Percentiles rank a stretch among this genome's conserved stretches.
Evolutionary conservation across 345 rosid genomes (phyloP).

Genomic region (Salix purpurea): DNA sequence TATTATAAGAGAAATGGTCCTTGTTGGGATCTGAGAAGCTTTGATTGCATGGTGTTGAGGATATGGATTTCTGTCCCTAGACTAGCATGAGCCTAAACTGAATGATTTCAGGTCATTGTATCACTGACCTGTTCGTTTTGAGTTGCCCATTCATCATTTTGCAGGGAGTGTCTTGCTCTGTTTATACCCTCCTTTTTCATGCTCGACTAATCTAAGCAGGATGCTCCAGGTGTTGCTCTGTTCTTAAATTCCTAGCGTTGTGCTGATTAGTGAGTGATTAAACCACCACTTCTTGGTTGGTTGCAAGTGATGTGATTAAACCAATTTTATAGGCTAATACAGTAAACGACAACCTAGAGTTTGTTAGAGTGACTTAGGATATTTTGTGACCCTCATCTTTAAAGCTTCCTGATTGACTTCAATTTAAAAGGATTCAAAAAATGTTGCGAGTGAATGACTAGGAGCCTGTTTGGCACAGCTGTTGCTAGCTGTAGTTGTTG

Average conservation of each 20-base stretch:
- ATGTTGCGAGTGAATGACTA: no score
- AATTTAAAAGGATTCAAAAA: no score
- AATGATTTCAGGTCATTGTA: conserved; percentile 2
- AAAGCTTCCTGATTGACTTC: no score
- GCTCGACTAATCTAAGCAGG: background rate
- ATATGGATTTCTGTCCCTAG: conserved; percentile 11
- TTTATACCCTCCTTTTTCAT: conserved; percentile 5
- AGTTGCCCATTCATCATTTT: conserved; percentile 6
- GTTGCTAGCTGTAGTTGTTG: no score
- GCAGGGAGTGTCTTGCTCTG: conserved; percentile 2
- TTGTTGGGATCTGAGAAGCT: background rate
- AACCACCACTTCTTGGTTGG: background rate
- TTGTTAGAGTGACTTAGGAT: no score
- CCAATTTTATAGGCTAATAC: background rate
- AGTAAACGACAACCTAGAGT: background rate
- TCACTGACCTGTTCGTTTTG: conserved; percentile 2
- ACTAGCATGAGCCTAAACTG: conserved; percentile 11
- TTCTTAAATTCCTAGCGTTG: background rate
- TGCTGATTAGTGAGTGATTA: background rate
- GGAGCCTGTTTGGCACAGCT: no score
- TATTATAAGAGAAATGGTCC: no score
- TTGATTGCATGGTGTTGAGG: conserved; percentile 2
- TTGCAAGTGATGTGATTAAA: background rate
- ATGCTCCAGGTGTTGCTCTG: background rate
- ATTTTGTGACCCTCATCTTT: no score